Evolutionary conservation across 1,284 basidiomycete species (phyloP).

Genomic region (Apiotrichum sp.): DNA sequence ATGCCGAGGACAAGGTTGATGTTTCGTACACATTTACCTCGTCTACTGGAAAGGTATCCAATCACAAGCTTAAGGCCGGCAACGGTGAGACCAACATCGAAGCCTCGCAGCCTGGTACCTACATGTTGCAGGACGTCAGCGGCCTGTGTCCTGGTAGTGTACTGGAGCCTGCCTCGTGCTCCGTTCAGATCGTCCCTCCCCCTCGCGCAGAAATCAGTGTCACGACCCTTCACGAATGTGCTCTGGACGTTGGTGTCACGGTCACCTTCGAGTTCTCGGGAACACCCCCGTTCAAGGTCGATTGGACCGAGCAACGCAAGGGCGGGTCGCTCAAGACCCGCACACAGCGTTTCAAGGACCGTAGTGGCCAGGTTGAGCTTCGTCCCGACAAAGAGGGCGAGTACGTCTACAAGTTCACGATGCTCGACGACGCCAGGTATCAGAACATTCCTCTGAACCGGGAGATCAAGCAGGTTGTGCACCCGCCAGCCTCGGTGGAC

Average conservation of each 20-base stretch:
- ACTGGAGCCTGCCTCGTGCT: conserved; percentile 69
- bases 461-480: conserved; percentile 76
- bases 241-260: conserved; percentile 86
- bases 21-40: conserved; percentile 25
- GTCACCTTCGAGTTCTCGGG: conserved; percentile 82
- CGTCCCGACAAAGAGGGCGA: conserved; percentile 77
- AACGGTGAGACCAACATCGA: conserved; percentile 52
- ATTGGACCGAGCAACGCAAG: conserved; percentile 69
- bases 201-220: conserved; percentile 80
- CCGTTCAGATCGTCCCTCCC: conserved; percentile 64
- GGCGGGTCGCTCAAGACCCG: conserved; percentile 57
- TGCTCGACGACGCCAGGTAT: conserved; percentile 81
- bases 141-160: conserved; percentile 77
- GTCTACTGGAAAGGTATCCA: conserved; percentile 5
- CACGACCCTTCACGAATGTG: conserved; percentile 86
- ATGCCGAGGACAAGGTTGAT: conserved; percentile 17
- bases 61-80: conserved; percentile 49
- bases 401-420: conserved; percentile 72
- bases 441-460: conserved; percentile 62
- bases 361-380: conserved; percentile 75
- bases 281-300: conserved; percentile 78
- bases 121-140: conserved; percentile 64
- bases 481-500: conserved; percentile 72
- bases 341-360: conserved; percentile 56
- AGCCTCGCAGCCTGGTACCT: conserved; percentile 70